These are phyloP conservation scores for Lichtheimia ornata DNA, from an alignment of 371 early-diverging fungal genomes.

Conservation along the genomic window DNA sequence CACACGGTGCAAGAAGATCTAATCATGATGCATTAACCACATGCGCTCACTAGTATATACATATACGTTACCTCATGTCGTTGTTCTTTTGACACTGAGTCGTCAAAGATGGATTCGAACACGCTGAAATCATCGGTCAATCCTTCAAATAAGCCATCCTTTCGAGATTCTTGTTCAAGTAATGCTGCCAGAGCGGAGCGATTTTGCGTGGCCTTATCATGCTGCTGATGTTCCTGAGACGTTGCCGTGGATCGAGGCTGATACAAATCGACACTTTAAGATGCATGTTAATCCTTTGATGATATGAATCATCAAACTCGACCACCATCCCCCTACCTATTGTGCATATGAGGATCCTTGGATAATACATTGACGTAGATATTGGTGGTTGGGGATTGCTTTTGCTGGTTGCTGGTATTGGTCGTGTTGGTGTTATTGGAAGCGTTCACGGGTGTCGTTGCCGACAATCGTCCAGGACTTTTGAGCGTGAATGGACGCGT, in stretches of 20 bases:
- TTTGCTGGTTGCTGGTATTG: conserved; percentile 19
- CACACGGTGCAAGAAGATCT: conserved; percentile 39
- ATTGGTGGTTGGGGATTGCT: conserved; percentile 50
- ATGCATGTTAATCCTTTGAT: too few species aligned
- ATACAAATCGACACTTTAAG: too few species aligned
- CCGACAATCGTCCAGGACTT: conserved; percentile 23
- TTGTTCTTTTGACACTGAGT: conserved; percentile 3
- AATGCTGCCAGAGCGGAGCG: too few species aligned
- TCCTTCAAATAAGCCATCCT: background rate
- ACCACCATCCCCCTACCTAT: conserved; percentile 4
- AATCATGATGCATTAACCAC: background rate
- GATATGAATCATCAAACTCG: too few species aligned
- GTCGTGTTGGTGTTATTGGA: background rate
- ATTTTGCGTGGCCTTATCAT: too few species aligned
- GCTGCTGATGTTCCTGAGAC: too few species aligned
- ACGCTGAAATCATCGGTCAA: conserved; percentile 10
- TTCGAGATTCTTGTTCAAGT: background rate
- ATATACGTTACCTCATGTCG: conserved; percentile 4
- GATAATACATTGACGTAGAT: conserved; percentile 40
- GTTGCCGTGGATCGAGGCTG: too few species aligned
- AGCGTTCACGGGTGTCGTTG: background rate
- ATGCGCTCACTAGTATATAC: background rate
- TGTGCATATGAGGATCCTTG: conserved; percentile 22
- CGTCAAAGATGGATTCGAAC: conserved; percentile 13
- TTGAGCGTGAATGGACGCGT: conserved; percentile 16